Conservation (phyloP, 208 protist species). For the Wallacemonas sp. region DNA sequence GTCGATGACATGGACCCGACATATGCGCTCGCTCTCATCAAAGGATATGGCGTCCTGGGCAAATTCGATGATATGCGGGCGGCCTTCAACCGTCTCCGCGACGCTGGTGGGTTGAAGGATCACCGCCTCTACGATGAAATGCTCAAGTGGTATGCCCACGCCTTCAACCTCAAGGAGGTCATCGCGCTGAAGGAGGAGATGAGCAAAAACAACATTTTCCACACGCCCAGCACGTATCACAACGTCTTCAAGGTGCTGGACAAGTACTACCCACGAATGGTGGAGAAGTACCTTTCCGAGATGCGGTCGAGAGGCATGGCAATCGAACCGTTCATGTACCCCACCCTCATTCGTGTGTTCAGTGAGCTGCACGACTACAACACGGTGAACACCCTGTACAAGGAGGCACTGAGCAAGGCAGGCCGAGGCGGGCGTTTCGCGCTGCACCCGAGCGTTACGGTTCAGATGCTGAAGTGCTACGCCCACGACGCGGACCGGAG, state of each 20-base stretch:
- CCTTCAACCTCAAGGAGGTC: constrained; percentile 86
- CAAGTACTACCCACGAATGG: constrained; percentile 87
- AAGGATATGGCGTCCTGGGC: constrained; percentile 80
- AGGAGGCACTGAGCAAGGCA: constrained; percentile 62
- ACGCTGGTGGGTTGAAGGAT: constrained; percentile 48
- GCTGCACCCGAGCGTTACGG: constrained; percentile 46
- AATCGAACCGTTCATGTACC: constrained; percentile 81
- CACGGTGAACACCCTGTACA: constrained; percentile 72
- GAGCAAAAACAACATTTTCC: constrained; percentile 67
- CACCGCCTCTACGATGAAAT: constrained; percentile 88
- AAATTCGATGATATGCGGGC: constrained; percentile 75
- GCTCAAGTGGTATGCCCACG: constrained; percentile 83
- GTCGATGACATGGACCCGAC: constrained; percentile 66
- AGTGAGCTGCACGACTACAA: constrained; percentile 55
- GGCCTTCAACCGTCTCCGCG: constrained; percentile 60
- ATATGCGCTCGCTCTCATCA: constrained; percentile 67
- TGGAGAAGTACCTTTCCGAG: constrained; percentile 85
- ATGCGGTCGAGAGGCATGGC: constrained; percentile 75
- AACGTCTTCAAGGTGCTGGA: constrained; percentile 86
- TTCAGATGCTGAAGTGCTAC: constrained; percentile 70
- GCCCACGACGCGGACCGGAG: constrained; percentile 42
- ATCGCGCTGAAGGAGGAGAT: constrained; percentile 90
- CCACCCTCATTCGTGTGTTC: constrained; percentile 86
- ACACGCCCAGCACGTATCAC: constrained; percentile 78
- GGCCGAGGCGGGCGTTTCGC: constrained; percentile 23